Conservation (phyloP, 352 stramenopile genomes). For the Globisporangium yorkense region DNA sequence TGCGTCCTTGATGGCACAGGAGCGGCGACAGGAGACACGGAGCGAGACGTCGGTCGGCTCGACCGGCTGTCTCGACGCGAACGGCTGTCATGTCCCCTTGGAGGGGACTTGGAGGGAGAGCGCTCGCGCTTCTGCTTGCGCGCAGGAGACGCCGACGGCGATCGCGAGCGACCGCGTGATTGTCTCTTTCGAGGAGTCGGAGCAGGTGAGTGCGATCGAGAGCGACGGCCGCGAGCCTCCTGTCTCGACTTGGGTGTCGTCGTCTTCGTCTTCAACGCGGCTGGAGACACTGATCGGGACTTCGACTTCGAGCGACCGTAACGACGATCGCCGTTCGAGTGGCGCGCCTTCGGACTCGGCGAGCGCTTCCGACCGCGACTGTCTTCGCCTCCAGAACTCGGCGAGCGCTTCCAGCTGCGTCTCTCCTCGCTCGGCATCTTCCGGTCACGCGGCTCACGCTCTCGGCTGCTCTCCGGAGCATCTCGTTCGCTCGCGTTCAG, state of each 20-base stretch:
- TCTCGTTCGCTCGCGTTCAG: not conserved
- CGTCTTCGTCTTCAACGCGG: not conserved
- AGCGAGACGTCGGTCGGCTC: not conserved
- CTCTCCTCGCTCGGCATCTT: constrained; percentile 1
- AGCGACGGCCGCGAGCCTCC: constrained; percentile 15
- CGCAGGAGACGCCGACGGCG: constrained; percentile 6
- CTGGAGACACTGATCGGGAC: constrained; percentile 24
- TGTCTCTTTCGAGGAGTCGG: constrained; percentile 14
- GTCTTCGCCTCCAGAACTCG: constrained; percentile 3
- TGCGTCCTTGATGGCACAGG: not conserved
- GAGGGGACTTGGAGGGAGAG: not conserved
- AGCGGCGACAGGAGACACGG: not conserved
- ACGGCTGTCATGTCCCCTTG: not conserved
- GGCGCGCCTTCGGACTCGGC: constrained; percentile 21
- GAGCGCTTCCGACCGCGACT: constrained; percentile 13
- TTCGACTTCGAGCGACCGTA: constrained; percentile 9
- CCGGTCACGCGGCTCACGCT: not conserved
- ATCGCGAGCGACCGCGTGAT: not conserved
- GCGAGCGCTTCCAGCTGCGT: not conserved
- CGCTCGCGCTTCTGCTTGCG: not conserved
- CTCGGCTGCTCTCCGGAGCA: not conserved
- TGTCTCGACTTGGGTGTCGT: constrained; percentile 8
- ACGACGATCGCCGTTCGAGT: constrained; percentile 17
- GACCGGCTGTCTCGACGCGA: not conserved
- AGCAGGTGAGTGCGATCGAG: constrained; percentile 28